Evolutionary conservation across 129 eudicot species (phyloP), one percentile per base, ranked within the genome.

Genomic region (Lonicera japonica): DNA sequence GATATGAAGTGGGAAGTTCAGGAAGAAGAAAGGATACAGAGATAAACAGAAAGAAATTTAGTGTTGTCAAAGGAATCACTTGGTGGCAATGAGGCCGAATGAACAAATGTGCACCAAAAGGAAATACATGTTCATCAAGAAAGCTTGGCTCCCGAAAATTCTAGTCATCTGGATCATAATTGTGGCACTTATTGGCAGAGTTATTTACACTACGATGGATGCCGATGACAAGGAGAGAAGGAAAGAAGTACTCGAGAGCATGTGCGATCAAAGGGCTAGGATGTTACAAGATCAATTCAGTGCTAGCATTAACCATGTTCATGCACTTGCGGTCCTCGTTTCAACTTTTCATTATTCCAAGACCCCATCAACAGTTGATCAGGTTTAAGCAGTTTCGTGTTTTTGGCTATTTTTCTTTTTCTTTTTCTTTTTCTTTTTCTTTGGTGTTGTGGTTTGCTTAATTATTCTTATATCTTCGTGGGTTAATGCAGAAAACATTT

Each of bases 201-300:
- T 43, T 0, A 62, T 78, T 38, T 87, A 83, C 45, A 65, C 64
- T 67, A 36, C 66, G 0, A 65, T 74, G 69, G 94, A 85, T 75
- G 89, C 75, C 34, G 85, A 68, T 0, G 73, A 78, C 21, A 78
- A 81, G 61, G 77, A 76, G 65, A 80, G 78, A 69, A 86, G 88
- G 63, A 71, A 74, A 51, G 95, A 86, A 78, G 85, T 69, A 39
- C 79, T 88, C 39, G 86, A 74, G 64, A 85, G 87, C 70, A 79
- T 82, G 94, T 88, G 96, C 70, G 96, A 88, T 67, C 87, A 88
- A 61, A 85, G 96, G 70, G 89, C 94, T 5, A 82, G 96, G 67
- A 88, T 88, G 89, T 65, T 88, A 64, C 96, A 88, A 69, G 96
- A 88, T 70, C 96, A 85, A 52, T 88, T 88, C 36, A 79, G 70